Evolutionary conservation across 2,329 filamentous ascomycete genomes (phyloP).

Genomic region (Colletotrichum karsti): DNA sequence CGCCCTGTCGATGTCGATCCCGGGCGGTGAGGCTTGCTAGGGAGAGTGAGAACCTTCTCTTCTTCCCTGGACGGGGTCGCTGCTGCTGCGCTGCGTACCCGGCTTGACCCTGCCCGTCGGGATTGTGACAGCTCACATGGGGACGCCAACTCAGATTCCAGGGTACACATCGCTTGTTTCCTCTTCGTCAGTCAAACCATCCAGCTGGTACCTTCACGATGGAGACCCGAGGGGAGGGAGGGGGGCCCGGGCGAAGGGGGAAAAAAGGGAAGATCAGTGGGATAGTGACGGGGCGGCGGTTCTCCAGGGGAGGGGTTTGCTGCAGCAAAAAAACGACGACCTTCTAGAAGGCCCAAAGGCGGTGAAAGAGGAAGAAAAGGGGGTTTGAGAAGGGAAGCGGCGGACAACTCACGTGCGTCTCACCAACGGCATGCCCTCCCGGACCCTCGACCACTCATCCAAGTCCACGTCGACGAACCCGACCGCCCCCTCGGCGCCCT

Average conservation of each 20-base stretch:
- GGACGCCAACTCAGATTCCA: conserved; percentile 7
- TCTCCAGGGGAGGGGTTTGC: neutral
- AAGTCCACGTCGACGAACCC: conserved; percentile 65
- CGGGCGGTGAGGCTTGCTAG: conserved; percentile 16
- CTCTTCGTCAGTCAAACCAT: conserved; percentile 19
- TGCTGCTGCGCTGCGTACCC: neutral
- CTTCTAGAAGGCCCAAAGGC: conserved; percentile 5
- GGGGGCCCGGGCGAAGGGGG: neutral
- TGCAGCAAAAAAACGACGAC: too few relatives aligned
- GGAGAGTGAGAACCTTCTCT: neutral
- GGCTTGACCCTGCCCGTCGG: conserved; percentile 13
- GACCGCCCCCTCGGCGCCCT: conserved; percentile 54
- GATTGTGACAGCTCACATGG: conserved; percentile 25
- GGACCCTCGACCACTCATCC: conserved; percentile 53
- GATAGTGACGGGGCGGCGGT: neutral
- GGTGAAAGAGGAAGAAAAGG: neutral
- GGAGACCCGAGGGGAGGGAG: neutral
- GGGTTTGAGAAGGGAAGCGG: neutral
- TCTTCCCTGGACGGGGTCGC: neutral
- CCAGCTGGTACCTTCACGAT: conserved; percentile 10
- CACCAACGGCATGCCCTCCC: conserved; percentile 61
- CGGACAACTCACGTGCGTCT: conserved; percentile 57
- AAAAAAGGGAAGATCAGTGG: neutral
- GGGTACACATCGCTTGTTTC: conserved; percentile 30
- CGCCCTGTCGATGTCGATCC: neutral